These are phyloP conservation scores for Colletotrichum costaricense DNA, from an alignment of 2,329 filamentous ascomycete genomes.

Conservation along the genomic window DNA sequence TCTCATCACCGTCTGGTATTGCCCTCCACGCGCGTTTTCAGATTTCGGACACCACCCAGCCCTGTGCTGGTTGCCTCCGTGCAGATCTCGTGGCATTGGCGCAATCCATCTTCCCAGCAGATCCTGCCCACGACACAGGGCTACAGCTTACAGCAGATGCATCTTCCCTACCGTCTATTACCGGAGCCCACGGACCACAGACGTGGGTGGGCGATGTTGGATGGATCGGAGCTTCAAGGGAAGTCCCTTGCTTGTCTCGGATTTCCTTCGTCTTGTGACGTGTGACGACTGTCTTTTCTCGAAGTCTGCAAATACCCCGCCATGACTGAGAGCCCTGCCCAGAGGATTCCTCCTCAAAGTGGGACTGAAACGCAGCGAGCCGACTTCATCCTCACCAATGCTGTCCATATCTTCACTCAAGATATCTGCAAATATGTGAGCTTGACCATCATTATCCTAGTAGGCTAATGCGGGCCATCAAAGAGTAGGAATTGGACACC, in stretches of 20 bases:
- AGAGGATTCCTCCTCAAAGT: neutral
- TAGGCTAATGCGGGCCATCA: neutral
- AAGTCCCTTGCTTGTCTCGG: constrained; percentile 27
- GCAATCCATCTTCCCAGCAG: constrained; percentile 8
- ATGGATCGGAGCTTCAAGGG: neutral
- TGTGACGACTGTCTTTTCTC: constrained; percentile 7
- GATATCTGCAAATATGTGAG: no score
- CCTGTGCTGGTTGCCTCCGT: constrained; percentile 8
- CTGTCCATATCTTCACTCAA: neutral
- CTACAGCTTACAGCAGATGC: constrained; percentile 22
- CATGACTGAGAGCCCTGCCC: neutral
- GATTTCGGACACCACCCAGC: neutral
- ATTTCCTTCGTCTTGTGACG: constrained; percentile 21
- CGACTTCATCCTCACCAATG: neutral
- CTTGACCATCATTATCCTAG: neutral
- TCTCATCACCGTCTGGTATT: neutral
- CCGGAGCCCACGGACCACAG: neutral
- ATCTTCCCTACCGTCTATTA: constrained; percentile 14
- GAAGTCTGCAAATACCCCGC: constrained; percentile 3
- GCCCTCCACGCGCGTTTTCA: neutral
- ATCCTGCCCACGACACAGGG: constrained; percentile 1
- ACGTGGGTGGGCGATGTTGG: neutral
- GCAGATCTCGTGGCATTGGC: constrained; percentile 16
- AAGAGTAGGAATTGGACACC: neutral
- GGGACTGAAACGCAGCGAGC: neutral